Percentiles rank a stretch among this genome's conserved stretches.
Conservation (phyloP, 1,284 basidiomycete genomes). For the Ganoderma multipileum region DNA sequence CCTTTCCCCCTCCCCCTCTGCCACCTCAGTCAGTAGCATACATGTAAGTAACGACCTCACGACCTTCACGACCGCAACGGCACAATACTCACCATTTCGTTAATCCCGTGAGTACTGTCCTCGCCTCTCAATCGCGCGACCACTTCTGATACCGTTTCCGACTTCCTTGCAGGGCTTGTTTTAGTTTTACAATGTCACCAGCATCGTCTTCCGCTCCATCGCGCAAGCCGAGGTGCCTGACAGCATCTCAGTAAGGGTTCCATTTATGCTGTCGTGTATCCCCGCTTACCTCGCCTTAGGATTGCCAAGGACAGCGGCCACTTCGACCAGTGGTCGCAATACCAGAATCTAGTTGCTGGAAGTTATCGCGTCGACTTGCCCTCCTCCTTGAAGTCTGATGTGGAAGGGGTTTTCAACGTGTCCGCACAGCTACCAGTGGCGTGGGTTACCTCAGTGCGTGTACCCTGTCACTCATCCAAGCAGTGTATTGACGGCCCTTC, state of each 20-base stretch:
- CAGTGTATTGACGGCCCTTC: not conserved
- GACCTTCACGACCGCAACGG: constrained; percentile 14
- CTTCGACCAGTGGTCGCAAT: constrained; percentile 42
- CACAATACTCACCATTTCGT: constrained; percentile 17
- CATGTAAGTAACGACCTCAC: constrained; percentile 30
- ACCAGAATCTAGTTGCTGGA: constrained; percentile 41
- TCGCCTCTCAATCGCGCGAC: not conserved
- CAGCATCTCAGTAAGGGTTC: constrained; percentile 17
- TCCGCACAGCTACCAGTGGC: constrained; percentile 34
- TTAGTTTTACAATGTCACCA: constrained; percentile 9
- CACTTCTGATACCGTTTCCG: constrained; percentile 2
- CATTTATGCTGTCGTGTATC: not conserved
- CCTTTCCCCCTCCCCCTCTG: constrained; percentile 8
- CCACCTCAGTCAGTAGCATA: not conserved
- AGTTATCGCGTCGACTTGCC: constrained; percentile 40
- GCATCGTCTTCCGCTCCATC: not conserved
- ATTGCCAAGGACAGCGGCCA: constrained; percentile 40
- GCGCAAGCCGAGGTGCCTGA: constrained; percentile 7
- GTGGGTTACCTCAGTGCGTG: constrained; percentile 38
- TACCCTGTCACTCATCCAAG: not conserved
- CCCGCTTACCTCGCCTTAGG: constrained; percentile 29
- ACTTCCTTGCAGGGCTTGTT: not conserved
- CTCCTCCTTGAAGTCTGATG: constrained; percentile 27
- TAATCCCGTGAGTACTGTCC: constrained; percentile 19
- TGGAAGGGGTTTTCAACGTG: constrained; percentile 38